phyloP scores from a whole-genome alignment of 2,329 filamentous ascomycete genomes.

The Colletotrichum sp. region DNA sequence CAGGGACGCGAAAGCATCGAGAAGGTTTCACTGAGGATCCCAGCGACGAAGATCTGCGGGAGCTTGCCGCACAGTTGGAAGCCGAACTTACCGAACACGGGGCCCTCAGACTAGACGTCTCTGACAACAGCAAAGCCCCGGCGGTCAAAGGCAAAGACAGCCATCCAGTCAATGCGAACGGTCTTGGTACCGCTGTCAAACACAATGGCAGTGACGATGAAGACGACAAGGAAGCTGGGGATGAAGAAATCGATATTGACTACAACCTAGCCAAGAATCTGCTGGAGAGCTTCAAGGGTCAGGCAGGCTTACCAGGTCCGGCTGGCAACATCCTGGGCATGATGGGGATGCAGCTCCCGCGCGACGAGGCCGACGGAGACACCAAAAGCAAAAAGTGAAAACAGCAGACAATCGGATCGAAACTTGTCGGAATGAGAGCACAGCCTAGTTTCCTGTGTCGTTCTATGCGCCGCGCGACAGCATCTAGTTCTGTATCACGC shows the following conservation, averaged over 20 bases:
- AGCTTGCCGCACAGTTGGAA: conserved; percentile 74
- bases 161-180: background rate
- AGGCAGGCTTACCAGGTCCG: conserved; percentile 84
- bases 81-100: conserved; percentile 73
- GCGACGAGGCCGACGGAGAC: conserved; percentile 71
- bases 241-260: conserved; percentile 75
- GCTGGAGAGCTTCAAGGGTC: conserved; percentile 89
- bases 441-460: background rate
- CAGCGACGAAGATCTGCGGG: conserved; percentile 62
- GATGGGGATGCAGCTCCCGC: conserved; percentile 82
- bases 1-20: conserved; percentile 36
- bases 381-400: conserved; percentile 20
- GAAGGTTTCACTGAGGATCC: conserved; percentile 38
- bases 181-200: background rate
- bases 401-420: background rate
- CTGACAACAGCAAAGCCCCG: conserved; percentile 31
- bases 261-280: conserved; percentile 90
- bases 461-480: background rate
- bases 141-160: conserved; percentile 26
- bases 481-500: background rate
- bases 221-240: conserved; percentile 54
- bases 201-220: conserved; percentile 27
- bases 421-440: background rate
- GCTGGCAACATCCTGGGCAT: conserved; percentile 85
- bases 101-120: conserved; percentile 61